Percentiles rank a stretch among this genome's conserved stretches.
phyloP scores from a whole-genome alignment of 805 yeast genomes.

The Kluyveromyces starmeri region DNA sequence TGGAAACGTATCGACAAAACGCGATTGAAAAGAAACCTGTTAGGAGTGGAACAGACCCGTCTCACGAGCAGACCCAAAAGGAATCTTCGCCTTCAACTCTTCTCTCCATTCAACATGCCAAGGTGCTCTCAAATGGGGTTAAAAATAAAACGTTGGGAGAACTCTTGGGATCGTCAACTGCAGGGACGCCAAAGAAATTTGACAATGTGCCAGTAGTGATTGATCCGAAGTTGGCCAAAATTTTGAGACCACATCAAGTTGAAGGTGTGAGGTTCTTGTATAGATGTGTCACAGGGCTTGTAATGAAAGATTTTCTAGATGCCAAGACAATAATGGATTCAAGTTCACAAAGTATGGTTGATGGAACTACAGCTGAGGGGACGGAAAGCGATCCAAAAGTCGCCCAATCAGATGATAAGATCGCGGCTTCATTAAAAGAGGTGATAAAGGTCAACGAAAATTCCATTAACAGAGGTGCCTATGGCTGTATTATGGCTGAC shows the following conservation, averaged over 20 bases:
- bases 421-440: neutral
- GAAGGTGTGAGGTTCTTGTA: conserved; percentile 91
- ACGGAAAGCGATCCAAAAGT: conserved; percentile 1
- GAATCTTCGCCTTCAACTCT: conserved; percentile 20
- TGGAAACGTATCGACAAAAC: conserved; percentile 26
- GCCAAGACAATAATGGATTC: conserved; percentile 9
- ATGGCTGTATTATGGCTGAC: conserved; percentile 97
- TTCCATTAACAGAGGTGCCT: conserved; percentile 50
- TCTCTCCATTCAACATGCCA: conserved; percentile 32
- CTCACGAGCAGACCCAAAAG: conserved; percentile 9
- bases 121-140: conserved; percentile 26
- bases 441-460: conserved; percentile 20
- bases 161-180: conserved; percentile 59
- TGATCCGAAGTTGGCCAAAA: conserved; percentile 78
- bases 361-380: conserved; percentile 4
- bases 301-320: conserved; percentile 32
- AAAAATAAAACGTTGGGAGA: conserved; percentile 62
- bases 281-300: conserved; percentile 81
- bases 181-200: conserved; percentile 42
- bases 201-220: conserved; percentile 94
- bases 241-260: conserved; percentile 90
- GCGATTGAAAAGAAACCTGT: conserved; percentile 21
- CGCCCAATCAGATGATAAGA: conserved; percentile 1
- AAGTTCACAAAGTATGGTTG: neutral
- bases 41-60: conserved; percentile 22